phyloP scores from a whole-genome alignment of 2,329 filamentous ascomycete genomes.

The Monilinia vaccinii-corymbosi region DNA sequence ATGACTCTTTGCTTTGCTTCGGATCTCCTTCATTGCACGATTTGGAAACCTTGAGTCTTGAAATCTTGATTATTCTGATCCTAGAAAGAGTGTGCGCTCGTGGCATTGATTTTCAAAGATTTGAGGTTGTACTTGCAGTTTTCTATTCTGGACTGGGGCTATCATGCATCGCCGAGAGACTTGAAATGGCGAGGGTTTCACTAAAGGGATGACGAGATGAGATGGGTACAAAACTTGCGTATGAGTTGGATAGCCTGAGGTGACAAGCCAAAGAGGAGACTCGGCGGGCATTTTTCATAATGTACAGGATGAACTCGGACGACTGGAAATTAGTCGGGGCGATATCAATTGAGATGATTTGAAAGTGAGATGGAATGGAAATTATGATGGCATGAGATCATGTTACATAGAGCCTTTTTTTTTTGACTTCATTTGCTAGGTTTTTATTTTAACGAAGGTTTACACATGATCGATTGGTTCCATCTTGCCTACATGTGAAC shows the following conservation, averaged over 20 bases:
- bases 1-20: background rate
- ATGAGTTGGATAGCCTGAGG: conserved; percentile 1
- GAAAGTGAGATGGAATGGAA: conserved; percentile 4
- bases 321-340: background rate
- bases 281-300: conserved; percentile 4
- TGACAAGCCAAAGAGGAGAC: background rate
- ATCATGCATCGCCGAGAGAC: background rate
- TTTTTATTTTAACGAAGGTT: background rate
- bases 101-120: background rate
- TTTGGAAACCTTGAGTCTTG: conserved; percentile 1
- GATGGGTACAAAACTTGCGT: background rate
- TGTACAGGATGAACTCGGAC: background rate
- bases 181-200: background rate
- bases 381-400: conserved; percentile 6
- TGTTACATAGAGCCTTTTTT: conserved; percentile 1
- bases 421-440: background rate
- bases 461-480: background rate
- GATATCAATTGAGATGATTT: conserved; percentile 2
- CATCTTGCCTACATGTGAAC: background rate
- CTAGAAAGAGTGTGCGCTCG: background rate
- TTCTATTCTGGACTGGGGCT: background rate
- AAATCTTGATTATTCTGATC: background rate
- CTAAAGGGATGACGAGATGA: background rate
- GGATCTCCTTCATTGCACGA: background rate
- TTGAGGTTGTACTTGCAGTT: background rate